These are phyloP conservation scores for Sclerotinia spermophila DNA, from an alignment of 2,329 filamentous ascomycete genomes.

Conservation along the genomic window DNA sequence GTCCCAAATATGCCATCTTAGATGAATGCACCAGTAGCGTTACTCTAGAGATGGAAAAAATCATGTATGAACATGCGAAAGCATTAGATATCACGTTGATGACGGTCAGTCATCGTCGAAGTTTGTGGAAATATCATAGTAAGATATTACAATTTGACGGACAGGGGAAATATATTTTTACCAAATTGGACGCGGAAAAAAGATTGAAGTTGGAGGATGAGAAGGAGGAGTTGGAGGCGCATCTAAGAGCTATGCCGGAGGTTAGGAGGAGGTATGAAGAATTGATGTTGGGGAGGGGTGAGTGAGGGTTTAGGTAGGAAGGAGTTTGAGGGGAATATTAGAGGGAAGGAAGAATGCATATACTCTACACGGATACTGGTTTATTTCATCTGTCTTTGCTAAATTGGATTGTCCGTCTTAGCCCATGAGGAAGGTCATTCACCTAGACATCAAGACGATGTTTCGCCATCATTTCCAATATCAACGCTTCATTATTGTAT, in stretches of 20 bases:
- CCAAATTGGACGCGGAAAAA: constrained; percentile 80
- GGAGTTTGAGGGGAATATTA: neutral
- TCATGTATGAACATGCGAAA: constrained; percentile 98
- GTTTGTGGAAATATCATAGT: constrained; percentile 94
- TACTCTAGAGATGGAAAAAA: constrained; percentile 89
- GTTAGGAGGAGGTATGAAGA: constrained; percentile 82
- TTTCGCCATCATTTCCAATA: neutral
- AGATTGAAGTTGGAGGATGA: constrained; percentile 88
- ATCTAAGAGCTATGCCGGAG: constrained; percentile 81
- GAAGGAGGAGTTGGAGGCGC: constrained; percentile 86
- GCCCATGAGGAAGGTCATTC: neutral
- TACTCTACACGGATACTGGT: neutral
- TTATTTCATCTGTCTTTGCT: neutral
- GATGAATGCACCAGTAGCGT: constrained; percentile 96
- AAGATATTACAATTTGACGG: constrained; percentile 96
- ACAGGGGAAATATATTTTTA: constrained; percentile 88
- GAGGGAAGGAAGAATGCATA: neutral
- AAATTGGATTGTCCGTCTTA: neutral
- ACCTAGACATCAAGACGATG: neutral
- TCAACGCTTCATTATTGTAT: neutral
- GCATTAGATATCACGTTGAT: constrained; percentile 87
- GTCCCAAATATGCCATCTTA: constrained; percentile 87
- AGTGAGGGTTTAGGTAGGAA: neutral
- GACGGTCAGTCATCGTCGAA: constrained; percentile 89
- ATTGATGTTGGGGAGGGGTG: constrained; percentile 48